Base-by-base conservation (phyloP, 192 early-diverging fungal genomes). In the Mortierella claussenii region DNA sequence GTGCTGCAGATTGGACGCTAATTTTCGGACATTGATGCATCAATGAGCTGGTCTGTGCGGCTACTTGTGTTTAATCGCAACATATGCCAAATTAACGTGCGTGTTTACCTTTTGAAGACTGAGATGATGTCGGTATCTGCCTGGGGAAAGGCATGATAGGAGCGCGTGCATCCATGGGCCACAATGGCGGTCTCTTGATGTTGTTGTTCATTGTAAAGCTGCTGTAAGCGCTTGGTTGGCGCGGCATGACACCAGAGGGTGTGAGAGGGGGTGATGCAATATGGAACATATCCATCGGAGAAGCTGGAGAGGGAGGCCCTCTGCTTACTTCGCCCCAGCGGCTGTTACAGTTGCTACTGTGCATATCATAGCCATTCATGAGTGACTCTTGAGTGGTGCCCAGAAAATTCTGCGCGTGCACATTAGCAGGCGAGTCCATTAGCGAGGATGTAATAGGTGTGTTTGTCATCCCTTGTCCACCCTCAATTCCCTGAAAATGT, bases 1-100 rank as follows among this genome's bases (percentile, higher is more conserved):
- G 58, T 92, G 91, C 12, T 80, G 79, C 2, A 83, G 56, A 30
- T 78, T 79, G 28, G 82, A 58, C 12, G 69, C 79, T 83, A 51
- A 42, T 46, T 33, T 36, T 32, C 6, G 23, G 27, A 26, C 5
- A 6, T 44, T 3, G 21, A 40, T 18, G 31, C 18, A 18, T 45
- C 18, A 20, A 33, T 17, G 20, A 48, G 26, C n/a, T 28, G 44
- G 58, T 28, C 45, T 49, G 45, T 49, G 36, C 44, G 37, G 45
- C 20, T 1, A 18, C 2, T 46, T 13, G 13, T 2, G 12, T 4
- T 15, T 30, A 34, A 63, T 17, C 7, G 12, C 9, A 44, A 10
- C 47, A 47, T n/a, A 27, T 42, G 34, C 23, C 12, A 4, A 31
- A 5, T 24, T 5, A 42, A 6, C 10, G 5, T 23, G 0, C 2